These are phyloP conservation scores for Raffaelea ambrosiae DNA, from an alignment of 2,329 filamentous ascomycete species.

Conservation along the genomic window DNA sequence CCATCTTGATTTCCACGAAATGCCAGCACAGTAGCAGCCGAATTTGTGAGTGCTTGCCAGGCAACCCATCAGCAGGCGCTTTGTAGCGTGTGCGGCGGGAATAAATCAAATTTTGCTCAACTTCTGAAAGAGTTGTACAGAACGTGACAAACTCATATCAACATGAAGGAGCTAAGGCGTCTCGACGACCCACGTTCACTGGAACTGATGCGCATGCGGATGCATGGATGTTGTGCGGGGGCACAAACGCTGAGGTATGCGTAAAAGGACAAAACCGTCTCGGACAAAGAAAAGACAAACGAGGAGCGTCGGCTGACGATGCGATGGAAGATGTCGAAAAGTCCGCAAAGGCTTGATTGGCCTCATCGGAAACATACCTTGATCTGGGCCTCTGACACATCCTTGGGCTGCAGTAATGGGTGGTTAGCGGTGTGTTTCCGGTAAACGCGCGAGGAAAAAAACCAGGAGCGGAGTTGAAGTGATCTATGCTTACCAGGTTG, in stretches of 20 bases:
- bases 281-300: constrained; percentile 18
- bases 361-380: constrained; percentile 99
- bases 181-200: constrained; percentile 9
- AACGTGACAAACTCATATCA: constrained; percentile 22
- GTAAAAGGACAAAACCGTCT: constrained; percentile 3
- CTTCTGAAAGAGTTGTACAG: constrained; percentile 28
- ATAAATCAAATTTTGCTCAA: constrained; percentile 35
- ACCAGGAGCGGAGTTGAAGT: neutral
- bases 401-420: constrained; percentile 64
- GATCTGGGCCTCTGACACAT: constrained; percentile 94
- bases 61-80: constrained; percentile 37
- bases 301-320: constrained; percentile 10
- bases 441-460: neutral
- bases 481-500: constrained; percentile 72
- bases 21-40: constrained; percentile 6
- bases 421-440: constrained; percentile 35
- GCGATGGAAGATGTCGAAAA: constrained; percentile 48
- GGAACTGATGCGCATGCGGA: constrained; percentile 5
- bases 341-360: constrained; percentile 52
- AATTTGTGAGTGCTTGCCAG: constrained; percentile 41
- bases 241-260: constrained; percentile 1
- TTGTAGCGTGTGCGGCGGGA: neutral
- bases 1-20: neutral
- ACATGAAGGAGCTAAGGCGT: constrained; percentile 30
- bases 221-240: neutral